A percentile compares a stretch with the other conserved stretches of the same genome.
phyloP scores from a whole-genome alignment of 2,329 filamentous ascomycete genomes.

The Scedosporium minutisporum region DNA sequence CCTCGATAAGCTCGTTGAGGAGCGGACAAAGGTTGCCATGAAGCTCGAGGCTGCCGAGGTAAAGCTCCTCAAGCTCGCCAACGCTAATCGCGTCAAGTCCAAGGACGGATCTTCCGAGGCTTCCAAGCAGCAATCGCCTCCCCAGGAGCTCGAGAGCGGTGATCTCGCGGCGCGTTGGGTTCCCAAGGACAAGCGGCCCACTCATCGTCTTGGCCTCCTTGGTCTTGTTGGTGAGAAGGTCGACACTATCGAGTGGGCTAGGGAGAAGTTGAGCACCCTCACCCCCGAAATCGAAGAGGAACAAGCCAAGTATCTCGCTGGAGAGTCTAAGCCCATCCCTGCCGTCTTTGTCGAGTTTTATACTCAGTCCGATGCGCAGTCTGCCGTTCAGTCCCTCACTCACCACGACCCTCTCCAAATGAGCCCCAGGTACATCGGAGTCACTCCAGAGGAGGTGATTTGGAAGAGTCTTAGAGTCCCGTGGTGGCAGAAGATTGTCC shows the following conservation, averaged over 20 bases:
- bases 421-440: slow-evolving; percentile 73
- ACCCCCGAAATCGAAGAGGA: slow-evolving; percentile 57
- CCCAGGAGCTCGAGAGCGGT: slow-evolving; percentile 39
- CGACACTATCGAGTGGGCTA: slow-evolving; percentile 80
- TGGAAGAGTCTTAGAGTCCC: slow-evolving; percentile 78
- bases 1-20: slow-evolving; percentile 69
- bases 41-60: slow-evolving; percentile 82
- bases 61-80: slow-evolving; percentile 70
- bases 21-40: slow-evolving; percentile 70
- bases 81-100: slow-evolving; percentile 59
- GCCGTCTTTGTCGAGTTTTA: slow-evolving; percentile 89
- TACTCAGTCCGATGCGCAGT: slow-evolving; percentile 73
- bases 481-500: slow-evolving; percentile 77
- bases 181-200: slow-evolving; percentile 56
- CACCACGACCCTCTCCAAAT: slow-evolving; percentile 84
- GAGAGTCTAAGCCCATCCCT: slow-evolving; percentile 56
- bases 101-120: slow-evolving; percentile 44
- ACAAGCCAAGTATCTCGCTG: slow-evolving; percentile 56
- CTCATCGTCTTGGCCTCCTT: slow-evolving; percentile 53
- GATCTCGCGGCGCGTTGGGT: slow-evolving; percentile 56
- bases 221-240: slow-evolving; percentile 59
- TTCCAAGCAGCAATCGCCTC: slow-evolving; percentile 32
- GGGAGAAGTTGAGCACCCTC: slow-evolving; percentile 43
- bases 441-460: slow-evolving; percentile 73
- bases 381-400: slow-evolving; percentile 75